Evolutionary conservation across 106 monocot genomes (phyloP).

Genomic region (Phalaenopsis equestris): DNA sequence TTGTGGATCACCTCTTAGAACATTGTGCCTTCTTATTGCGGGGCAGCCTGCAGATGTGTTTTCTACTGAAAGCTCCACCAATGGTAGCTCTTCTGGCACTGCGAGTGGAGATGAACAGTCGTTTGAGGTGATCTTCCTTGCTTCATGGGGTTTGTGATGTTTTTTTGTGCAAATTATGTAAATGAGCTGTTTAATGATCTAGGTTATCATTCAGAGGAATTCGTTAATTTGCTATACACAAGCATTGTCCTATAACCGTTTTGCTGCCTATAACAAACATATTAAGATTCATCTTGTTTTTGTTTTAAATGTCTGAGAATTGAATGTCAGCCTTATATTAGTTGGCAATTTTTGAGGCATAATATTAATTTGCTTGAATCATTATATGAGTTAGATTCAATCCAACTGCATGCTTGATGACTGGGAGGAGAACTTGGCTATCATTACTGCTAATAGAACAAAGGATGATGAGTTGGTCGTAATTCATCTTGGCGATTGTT

Average conservation of each 20-base stretch:
- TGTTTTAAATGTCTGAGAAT: neutral
- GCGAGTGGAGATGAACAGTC: slow-evolving; percentile 31
- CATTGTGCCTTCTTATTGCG: slow-evolving; percentile 86
- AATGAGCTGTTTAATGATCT: too few species aligned
- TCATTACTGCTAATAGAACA: slow-evolving; percentile 89
- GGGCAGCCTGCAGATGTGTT: slow-evolving; percentile 92
- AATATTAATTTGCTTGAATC: neutral
- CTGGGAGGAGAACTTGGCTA: slow-evolving; percentile 91
- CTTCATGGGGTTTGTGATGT: neutral
- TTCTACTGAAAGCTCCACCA: slow-evolving; percentile 28
- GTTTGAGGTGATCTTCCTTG: slow-evolving; percentile 24
- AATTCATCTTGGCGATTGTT: slow-evolving; percentile 84
- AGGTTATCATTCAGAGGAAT: neutral
- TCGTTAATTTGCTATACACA: neutral
- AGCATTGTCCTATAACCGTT: neutral
- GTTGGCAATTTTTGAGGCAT: neutral
- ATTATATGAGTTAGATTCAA: neutral
- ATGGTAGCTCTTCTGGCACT: slow-evolving; percentile 12
- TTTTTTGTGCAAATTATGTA: neutral
- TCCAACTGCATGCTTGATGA: slow-evolving; percentile 64
- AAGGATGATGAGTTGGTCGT: slow-evolving; percentile 81
- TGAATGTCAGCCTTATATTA: neutral
- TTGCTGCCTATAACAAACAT: neutral
- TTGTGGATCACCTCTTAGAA: slow-evolving; percentile 82
- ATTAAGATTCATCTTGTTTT: neutral